Evolutionary conservation across 192 early-diverging fungal species (phyloP).

Genomic region (Linderina pennispora): DNA sequence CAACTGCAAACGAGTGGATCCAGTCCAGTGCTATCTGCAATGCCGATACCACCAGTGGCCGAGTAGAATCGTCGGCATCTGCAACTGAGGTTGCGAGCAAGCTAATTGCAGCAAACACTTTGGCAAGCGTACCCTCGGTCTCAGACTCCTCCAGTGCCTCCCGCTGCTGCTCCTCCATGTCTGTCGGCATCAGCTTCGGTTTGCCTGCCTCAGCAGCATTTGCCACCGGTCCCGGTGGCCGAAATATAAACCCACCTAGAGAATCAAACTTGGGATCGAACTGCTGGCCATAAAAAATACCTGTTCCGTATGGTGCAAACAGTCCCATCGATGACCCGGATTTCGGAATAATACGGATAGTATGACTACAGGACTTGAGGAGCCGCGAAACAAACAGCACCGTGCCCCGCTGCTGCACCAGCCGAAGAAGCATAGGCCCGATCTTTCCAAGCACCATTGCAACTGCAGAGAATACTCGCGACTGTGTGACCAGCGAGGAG

Average conservation of each 20-base stretch:
- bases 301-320: too few species aligned
- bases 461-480: slow-evolving; percentile 12
- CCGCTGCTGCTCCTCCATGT: slow-evolving; percentile 6
- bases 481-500: slow-evolving; percentile 6
- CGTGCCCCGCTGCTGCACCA: too few species aligned
- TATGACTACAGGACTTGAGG: too few species aligned
- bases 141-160: slow-evolving; percentile 13
- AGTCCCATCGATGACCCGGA: too few species aligned
- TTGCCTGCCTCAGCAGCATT: not conserved
- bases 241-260: too few species aligned
- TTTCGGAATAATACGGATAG: too few species aligned
- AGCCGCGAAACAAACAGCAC: too few species aligned
- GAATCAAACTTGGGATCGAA: too few species aligned
- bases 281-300: too few species aligned
- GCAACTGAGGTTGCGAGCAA: not conserved
- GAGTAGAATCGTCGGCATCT: not conserved
- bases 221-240: too few species aligned
- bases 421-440: too few species aligned
- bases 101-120: slow-evolving; percentile 8
- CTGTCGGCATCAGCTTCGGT: not conserved
- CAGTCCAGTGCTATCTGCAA: slow-evolving; percentile 17
- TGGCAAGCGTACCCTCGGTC: slow-evolving; percentile 11
- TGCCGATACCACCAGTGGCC: not conserved
- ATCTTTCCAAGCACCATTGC: slow-evolving; percentile 12
- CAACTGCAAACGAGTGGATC: slow-evolving; percentile 9